Base-by-base conservation (phyloP, 192 early-diverging fungal genomes). In the Coemansia sp. region DNA sequence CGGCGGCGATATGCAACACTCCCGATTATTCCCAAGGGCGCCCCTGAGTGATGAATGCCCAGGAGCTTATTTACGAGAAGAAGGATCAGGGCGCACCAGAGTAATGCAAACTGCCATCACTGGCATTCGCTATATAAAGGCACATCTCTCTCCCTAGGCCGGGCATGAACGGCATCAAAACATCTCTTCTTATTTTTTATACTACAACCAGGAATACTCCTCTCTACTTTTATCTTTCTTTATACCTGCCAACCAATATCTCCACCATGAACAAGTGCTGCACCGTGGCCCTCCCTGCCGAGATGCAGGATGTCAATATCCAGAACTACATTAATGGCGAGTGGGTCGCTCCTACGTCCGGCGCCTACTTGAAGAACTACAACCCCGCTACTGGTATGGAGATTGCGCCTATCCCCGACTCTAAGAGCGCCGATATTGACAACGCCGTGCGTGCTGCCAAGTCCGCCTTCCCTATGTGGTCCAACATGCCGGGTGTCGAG, bases 311-410 rank as follows among this genome's bases (percentile, higher is more conserved):
- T 50, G 55, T 76, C 61, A 67, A 64, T 59, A 65, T 87, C 49
- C 60, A 71, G 58, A 89, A 90, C 84, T 93, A 90, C 79, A 91
- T 92, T 65, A 88, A 91, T 74, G 88, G 88, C 62, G 76, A 84
- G 45, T 92, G 89, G 69, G 83, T 83, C 58, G 74, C 76, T 37
- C 85, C 89, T 4, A 53, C 50, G 4, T 67, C 82, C 44, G 76
- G 73, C 35, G 45, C 59, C 7, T 89, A 88, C 65, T 71, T 93
- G 63, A 81, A 82, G n/a, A 84, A 84, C 22, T 69, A 86, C 65
- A 90, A 92, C 66, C 94, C 94, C 15, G 66, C 89, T 27, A 92
- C 84, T 12, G 90, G 88, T 41, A 76, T 85, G 50, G 53, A 86
- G 4, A 75, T 86, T 64, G 81, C 83, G 18, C 80, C 68, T 9